Base-by-base conservation (phyloP, 345 rosid species). In the Acer yangbiense region DNA sequence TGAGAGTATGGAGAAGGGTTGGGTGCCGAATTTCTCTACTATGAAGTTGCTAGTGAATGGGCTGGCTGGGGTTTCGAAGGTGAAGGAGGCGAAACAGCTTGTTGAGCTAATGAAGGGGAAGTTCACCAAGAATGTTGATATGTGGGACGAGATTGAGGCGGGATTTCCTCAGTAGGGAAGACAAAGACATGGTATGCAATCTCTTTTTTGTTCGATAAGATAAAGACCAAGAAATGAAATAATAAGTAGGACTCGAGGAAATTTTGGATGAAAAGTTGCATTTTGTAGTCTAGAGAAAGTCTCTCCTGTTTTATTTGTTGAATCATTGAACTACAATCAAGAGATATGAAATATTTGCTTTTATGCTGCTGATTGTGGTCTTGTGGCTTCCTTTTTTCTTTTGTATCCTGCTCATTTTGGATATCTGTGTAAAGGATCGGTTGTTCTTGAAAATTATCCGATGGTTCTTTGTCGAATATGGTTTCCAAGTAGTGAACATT, bases 141-240 rank as follows among this genome's bases (percentile, higher is more conserved):
- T 81, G 84, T 96, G 99, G 99, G 82, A 88, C 72, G 99, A 92
- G 79, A 79, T 96, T 4, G 97, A 92, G 85, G 93, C 96, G 1
- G 87, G 75, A 23, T 87, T 96, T 83, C 85, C 93, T 0, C 89
- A 79, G 62, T 88, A 83, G 87, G 48, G 79, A 64, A 76, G 39
- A 43, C 70, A 1, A 46, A 27, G 44, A n/a, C 11, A 9, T 68
- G 17, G 63, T 32, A 71, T 65, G 72, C 39, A 12, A 46, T 16
- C n/a, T 3, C 23, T 62, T 35, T 62, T 70, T 61, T 72, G 43
- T 72, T 57, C 9, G 0, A 69, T 44, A 29, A 14, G 39, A 35
- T 35, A 35, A 35, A 35, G 61, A 63, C 14, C 57, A 43, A 21
- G 18, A 43, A 17, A 61, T 29, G 29, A 29, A 23, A 32, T 55